Conservation (phyloP, 2,329 filamentous ascomycete genomes). For the Pseudogymnoascus verrucosus region DNA sequence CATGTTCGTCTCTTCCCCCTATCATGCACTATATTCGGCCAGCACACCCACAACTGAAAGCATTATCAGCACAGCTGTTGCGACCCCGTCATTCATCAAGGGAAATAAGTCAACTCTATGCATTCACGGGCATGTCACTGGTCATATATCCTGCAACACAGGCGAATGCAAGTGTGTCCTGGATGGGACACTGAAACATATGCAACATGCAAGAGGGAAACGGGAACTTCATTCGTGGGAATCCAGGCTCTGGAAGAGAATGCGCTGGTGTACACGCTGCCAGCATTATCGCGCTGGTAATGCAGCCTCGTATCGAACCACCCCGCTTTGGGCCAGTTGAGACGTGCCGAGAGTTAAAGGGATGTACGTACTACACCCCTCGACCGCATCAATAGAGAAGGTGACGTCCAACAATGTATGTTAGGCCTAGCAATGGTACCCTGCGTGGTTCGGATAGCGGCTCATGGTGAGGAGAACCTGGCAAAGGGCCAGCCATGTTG, state of each 20-base stretch:
- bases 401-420: not conserved
- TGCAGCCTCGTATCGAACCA: not conserved
- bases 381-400: not conserved
- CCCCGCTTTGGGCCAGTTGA: not conserved
- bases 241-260: not conserved
- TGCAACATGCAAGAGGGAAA: not conserved
- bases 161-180: constrained; percentile 1
- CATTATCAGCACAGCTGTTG: not conserved
- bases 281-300: constrained; percentile 1
- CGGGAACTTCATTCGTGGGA: not conserved
- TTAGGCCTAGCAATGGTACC: not conserved
- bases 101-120: constrained; percentile 17
- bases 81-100: constrained; percentile 11
- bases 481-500: not conserved
- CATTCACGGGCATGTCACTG: constrained; percentile 21
- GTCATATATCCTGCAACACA: constrained; percentile 26
- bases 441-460: not conserved
- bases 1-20: not conserved
- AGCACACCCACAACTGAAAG: not conserved
- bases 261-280: not conserved
- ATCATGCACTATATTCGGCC: not conserved
- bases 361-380: not conserved
- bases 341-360: not conserved
- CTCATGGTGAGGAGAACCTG: not conserved
- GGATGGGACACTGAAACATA: not conserved